Evolutionary conservation across 371 early-diverging fungal species (phyloP).

Genomic region (Actinomucor elegans): DNA sequence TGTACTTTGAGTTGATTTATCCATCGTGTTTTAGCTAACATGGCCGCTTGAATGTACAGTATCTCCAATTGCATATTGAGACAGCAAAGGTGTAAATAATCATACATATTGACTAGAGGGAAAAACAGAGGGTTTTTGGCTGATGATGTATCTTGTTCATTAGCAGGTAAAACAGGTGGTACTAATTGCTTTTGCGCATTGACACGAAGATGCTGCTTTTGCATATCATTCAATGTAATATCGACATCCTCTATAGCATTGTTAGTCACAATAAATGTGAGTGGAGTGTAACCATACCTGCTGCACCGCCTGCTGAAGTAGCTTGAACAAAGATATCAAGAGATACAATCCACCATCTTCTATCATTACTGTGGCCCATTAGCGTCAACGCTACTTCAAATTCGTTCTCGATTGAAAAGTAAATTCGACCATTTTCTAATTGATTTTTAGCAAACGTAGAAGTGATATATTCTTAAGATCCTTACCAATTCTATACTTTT

Average conservation of each 20-base stretch:
- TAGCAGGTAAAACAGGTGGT: conserved; percentile 24
- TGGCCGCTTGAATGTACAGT: conserved; percentile 59
- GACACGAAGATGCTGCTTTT: conserved; percentile 47
- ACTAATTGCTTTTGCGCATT: conserved; percentile 56
- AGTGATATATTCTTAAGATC: too few species aligned
- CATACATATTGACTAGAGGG: conserved; percentile 64
- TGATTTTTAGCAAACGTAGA: not conserved
- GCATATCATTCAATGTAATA: conserved; percentile 51
- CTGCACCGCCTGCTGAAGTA: conserved; percentile 30
- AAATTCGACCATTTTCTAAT: conserved; percentile 59
- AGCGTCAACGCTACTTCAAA: conserved; percentile 65
- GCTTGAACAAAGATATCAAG: conserved; percentile 53
- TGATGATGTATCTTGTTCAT: not conserved
- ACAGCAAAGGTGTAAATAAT: conserved; percentile 68
- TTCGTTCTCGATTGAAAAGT: conserved; percentile 67
- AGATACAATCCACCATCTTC: conserved; percentile 61
- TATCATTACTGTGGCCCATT: conserved; percentile 53
- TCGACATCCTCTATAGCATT: conserved; percentile 44
- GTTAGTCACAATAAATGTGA: not conserved
- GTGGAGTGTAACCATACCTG: conserved; percentile 16
- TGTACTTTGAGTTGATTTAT: conserved; percentile 65
- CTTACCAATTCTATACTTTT: conserved; percentile 51
- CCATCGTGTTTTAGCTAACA: conserved; percentile 66
- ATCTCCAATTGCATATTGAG: conserved; percentile 68
- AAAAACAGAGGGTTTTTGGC: conserved; percentile 24